These are phyloP conservation scores for Curvularia lunata DNA, from an alignment of 2,329 filamentous ascomycete genomes.

Conservation along the genomic window DNA sequence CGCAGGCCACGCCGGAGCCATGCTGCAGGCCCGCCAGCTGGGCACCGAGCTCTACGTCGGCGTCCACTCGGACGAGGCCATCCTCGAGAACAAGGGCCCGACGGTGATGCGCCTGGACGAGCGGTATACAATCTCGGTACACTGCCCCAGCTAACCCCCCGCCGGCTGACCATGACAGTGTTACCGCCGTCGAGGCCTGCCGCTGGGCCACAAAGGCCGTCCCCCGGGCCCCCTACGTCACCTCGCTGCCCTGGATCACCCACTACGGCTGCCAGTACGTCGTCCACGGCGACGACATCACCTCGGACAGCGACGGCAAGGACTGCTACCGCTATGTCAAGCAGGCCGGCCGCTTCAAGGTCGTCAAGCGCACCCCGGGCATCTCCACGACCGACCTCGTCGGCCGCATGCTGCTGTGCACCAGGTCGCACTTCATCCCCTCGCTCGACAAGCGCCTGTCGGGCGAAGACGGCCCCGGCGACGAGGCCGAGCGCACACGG, in stretches of 20 bases:
- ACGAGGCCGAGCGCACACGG: conserved; percentile 67
- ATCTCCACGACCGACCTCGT: conserved; percentile 99
- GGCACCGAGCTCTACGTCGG: conserved; percentile 89
- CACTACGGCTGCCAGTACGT: conserved; percentile 96
- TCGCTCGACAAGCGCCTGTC: conserved; percentile 72
- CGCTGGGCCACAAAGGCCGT: conserved; percentile 90
- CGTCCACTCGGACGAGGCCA: conserved; percentile 94
- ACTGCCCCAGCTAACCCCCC: conserved; percentile 15
- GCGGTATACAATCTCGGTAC: conserved; percentile 60
- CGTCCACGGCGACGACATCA: conserved; percentile 96
- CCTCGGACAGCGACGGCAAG: conserved; percentile 88
- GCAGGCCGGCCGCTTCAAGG: conserved; percentile 89
- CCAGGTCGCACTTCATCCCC: conserved; percentile 90
- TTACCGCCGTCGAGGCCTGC: conserved; percentile 91
- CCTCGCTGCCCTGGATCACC: conserved; percentile 88
- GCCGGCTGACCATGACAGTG: conserved; percentile 55
- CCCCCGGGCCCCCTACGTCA: conserved; percentile 90
- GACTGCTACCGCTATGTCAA: conserved; percentile 99
- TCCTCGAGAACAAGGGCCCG: conserved; percentile 95
- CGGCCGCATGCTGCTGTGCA: conserved; percentile 95
- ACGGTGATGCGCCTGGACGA: conserved; percentile 95
- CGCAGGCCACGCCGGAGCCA: conserved; percentile 89
- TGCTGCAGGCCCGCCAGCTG: conserved; percentile 92
- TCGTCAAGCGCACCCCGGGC: conserved; percentile 93
- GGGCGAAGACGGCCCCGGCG: conserved; percentile 75